Base-by-base conservation (phyloP, 192 early-diverging fungal genomes). In the Umbelopsis sp. region DNA sequence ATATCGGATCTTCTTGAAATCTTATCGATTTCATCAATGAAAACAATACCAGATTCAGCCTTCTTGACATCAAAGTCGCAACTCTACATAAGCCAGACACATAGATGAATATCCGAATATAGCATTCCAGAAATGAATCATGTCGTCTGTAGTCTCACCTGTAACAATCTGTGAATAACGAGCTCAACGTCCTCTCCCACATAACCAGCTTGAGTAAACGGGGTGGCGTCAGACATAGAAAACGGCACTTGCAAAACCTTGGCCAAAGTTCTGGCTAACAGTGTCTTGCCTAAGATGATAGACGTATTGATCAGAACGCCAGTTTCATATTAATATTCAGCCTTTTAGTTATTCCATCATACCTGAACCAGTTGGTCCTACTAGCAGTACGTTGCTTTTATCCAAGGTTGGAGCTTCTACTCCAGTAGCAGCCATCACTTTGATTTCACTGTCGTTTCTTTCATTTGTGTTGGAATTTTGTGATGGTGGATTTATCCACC, bases 11-110 rank as follows among this genome's bases (percentile, higher is more conserved):
- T 84, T 65, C 90, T 82, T 8, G 95, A 89, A 68, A 96, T 92
- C 81, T 96, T 96, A 84, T 96, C 95, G 68, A 96, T 94, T 76
- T 96, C 95, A 70, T 96, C 95, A 68, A 96, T 94, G 84, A 95
- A 96, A 21, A 96, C 88, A 62, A 96, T 94, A 0, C 95, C 95
- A 14, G 87, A 86, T 74, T 96, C 91, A 7, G 95, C 95, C 25
- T 88, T 88, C 36, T 88, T 86, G 45, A 96, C 92, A 66, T 96
- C 91, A 68, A 93, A 96, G 69, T 96, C 93, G 59, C 93, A 91
- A 75, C 87, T 92, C 86, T 88, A 68, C 21, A n/a, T n/a, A n/a
- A 53, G 21, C 12, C 29, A 36, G 16, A 74, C 14, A 29, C 14
- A 32, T 7, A 25, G 2, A 41, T 20, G 34, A 41, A 41, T 26